Evolutionary conservation across 257 asterid species (phyloP).

Genomic region (Datura wrightii): DNA sequence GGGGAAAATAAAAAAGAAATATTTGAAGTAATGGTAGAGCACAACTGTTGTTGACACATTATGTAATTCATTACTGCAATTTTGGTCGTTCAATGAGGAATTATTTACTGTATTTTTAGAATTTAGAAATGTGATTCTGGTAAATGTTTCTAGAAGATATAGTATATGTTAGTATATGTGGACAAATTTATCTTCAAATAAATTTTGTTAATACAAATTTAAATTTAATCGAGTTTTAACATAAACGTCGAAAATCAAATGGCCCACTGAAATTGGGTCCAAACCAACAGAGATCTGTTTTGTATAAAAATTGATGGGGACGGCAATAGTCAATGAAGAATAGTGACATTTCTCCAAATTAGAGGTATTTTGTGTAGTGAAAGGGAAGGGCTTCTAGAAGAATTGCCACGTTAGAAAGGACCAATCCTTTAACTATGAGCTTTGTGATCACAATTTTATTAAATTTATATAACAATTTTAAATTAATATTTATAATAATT

Average conservation of each 20-base stretch:
- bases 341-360: constrained; percentile 39
- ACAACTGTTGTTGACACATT: constrained; percentile 2
- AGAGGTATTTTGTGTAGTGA: constrained; percentile 27
- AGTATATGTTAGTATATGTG: not conserved
- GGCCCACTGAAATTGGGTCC: not conserved
- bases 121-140: not conserved
- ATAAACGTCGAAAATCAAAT: rapidly evolving
- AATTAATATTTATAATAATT: too few species aligned
- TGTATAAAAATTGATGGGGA: not conserved
- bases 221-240: not conserved
- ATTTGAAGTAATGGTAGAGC: constrained; percentile 29
- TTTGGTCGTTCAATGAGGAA: not conserved
- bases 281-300: not conserved
- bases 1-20: not conserved
- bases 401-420: constrained; percentile 29
- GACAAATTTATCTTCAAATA: too few species aligned
- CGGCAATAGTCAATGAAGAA: not conserved
- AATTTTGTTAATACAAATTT: too few species aligned
- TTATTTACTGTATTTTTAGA: not conserved
- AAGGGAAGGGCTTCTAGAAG: constrained; percentile 49
- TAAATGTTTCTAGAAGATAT: constrained; percentile 11
- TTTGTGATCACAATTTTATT: not conserved
- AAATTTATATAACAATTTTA: too few species aligned
- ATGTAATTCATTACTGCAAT: not conserved
- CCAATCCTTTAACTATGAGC: not conserved